Evolutionary conservation across 1,284 basidiomycete genomes (phyloP).

Genomic region (Cutaneotrichosporon sp.): DNA sequence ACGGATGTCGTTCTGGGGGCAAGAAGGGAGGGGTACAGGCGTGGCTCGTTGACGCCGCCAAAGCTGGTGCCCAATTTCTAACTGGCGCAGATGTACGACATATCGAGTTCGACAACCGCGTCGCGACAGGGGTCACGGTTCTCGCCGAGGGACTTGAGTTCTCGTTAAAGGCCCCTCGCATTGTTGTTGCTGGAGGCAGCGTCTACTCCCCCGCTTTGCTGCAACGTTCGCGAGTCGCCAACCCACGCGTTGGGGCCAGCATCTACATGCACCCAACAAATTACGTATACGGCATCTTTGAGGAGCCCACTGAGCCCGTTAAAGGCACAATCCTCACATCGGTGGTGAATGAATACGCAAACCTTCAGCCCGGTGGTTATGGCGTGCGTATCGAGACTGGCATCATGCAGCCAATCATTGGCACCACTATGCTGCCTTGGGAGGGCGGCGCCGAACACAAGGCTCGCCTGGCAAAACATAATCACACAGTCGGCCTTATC

Average conservation of each 20-base stretch:
- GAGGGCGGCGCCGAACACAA: constrained; percentile 43
- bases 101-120: constrained; percentile 37
- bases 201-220: constrained; percentile 50
- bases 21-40: constrained; percentile 22
- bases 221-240: constrained; percentile 47
- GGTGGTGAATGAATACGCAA: constrained; percentile 42
- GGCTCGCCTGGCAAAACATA: constrained; percentile 32
- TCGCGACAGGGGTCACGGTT: constrained; percentile 30
- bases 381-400: constrained; percentile 52
- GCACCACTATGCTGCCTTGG: constrained; percentile 43
- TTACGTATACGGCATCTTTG: constrained; percentile 48
- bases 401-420: constrained; percentile 45
- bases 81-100: constrained; percentile 36
- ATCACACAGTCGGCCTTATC: constrained; percentile 24
- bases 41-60: constrained; percentile 23
- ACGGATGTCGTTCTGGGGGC: constrained; percentile 17
- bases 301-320: constrained; percentile 48
- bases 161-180: constrained; percentile 43
- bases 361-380: constrained; percentile 38
- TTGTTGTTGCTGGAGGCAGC: constrained; percentile 48
- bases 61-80: constrained; percentile 16
- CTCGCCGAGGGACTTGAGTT: constrained; percentile 23
- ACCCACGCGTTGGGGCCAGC: constrained; percentile 49
- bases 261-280: constrained; percentile 51
- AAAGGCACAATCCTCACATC: constrained; percentile 51